Base-by-base conservation (phyloP, 352 stramenopile species). In the Phytophthora meadii region DNA sequence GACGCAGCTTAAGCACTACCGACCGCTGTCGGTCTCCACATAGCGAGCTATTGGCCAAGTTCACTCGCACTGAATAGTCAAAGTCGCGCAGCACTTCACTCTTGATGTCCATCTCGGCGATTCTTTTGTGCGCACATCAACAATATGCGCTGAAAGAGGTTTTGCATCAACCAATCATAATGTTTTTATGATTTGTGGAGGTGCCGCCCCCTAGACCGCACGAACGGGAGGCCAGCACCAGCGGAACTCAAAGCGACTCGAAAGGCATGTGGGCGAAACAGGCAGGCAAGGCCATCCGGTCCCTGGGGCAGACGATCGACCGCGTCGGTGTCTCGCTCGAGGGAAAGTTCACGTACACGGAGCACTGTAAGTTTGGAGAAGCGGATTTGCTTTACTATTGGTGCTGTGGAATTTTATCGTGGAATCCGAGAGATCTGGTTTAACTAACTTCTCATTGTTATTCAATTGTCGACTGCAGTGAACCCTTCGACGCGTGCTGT, bases 261-360 rank as follows among this genome's bases (percentile, higher is more conserved):
- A 72, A 68, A 64, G 54, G 52, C 52, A 74, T 92, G 82, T 84
- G 68, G 73, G 87, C 84, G 53, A 77, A 93, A 65, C 79, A 74
- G 61, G 76, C 90, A 58, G 88, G 89, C 70, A 95, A 94, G 67
- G 85, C 74, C 68, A 84, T 96, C 71, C 88, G 89, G 57, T 89
- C 88, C 25, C 64, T 95, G 44, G 89, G 89, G 42, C 84, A 94
- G 71, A 90, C 82, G 61, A 77, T 97, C 40, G 89, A 97, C 83
- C 81, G 88, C 58, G 80, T 93, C 61, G 89, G 89, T 65, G 82
- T 95, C 65, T 82, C 76, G 41, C 82, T 95, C 32, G 86, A 95
- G 73, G 86, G 85, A 5, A 80, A 76, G 54, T 69, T 94, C 65
- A 81, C 82, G 46, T 97, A 95, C 80, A 96, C 82, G 49, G 89